Base-by-base conservation (phyloP, 2,329 filamentous ascomycete species). In the Fusarium albosuccineum region DNA sequence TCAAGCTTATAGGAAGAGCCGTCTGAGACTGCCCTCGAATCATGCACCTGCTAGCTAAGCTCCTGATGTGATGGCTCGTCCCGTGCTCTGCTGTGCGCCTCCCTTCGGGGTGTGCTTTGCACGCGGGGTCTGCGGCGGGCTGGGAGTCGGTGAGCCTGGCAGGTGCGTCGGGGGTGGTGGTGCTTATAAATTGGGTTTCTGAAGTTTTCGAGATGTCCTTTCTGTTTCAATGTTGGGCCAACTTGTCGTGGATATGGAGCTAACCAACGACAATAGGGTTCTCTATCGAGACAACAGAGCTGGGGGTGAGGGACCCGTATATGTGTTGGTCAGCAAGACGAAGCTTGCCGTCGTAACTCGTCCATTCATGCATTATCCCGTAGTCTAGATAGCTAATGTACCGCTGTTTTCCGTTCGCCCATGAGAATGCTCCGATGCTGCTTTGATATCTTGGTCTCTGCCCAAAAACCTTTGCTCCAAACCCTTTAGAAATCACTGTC, bases 101-200 rank as follows among this genome's bases (percentile, higher is more conserved):
- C 68, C 57, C 57, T 58, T 59, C 57, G 66, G 65, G 70, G 76
- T 78, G 75, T 77, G 79, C 73, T 61, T 57, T 77, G 79, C 75
- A 74, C 80, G 77, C 73, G 64, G 70, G 57, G 59, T 42, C 49
- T 58, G 62, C 13, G 9, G 57, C 60, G 72, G 60, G 65, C 59
- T 59, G 73, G 63, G 58, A 52, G 66, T 64, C 49, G 59, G 66
- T 66, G 66, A 69, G 64, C 70, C 69, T 74, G 75, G 64, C 71
- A 73, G 70, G 69, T 68, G 70, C 60, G 78, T 75, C 74, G 78
- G 72, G 74, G 75, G 79, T 70, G 70, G 80, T 82, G 71, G 77
- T 82, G 80, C 80, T 82, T 82, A 79, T 80, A 82, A 76, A 71
- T 66, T 75, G 79, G 80, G 80, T 82, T 81, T 82, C 80, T 82